Evolutionary conservation across 83 land plant species (phyloP).

Genomic region (Thuja plicata): DNA sequence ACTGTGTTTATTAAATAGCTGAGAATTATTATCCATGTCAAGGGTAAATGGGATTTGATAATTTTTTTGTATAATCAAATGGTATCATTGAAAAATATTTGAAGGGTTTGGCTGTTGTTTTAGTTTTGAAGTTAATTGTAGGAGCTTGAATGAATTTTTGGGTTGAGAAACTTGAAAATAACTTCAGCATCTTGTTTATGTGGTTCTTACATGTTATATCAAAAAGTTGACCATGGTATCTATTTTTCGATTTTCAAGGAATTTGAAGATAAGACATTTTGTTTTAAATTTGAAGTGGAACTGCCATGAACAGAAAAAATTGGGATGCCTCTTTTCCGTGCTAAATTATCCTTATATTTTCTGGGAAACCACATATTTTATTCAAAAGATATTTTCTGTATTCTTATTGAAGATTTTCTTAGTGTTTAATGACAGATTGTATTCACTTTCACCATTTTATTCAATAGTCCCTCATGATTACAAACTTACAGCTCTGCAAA

Average conservation of each 20-base stretch:
- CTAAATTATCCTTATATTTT: too few species aligned
- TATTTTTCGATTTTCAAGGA: background rate
- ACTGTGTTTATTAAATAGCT: background rate
- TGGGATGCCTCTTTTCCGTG: too few species aligned
- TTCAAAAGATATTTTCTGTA: too few species aligned
- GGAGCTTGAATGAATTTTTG: background rate
- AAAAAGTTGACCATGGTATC: background rate
- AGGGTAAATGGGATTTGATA: background rate
- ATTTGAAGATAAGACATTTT: background rate
- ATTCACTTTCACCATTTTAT: too few species aligned
- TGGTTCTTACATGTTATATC: background rate
- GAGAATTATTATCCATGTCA: background rate
- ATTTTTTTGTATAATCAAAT: background rate
- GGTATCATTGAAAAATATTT: background rate
- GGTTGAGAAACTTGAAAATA: background rate
- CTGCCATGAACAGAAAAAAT: background rate
- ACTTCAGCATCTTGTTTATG: background rate
- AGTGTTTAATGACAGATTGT: too few species aligned
- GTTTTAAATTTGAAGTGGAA: background rate
- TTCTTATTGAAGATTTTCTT: too few species aligned
- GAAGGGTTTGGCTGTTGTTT: background rate
- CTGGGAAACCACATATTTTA: too few species aligned
- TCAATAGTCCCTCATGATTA: too few species aligned
- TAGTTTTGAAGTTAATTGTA: background rate
- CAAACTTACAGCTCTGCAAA: too few species aligned